Evolutionary conservation across 2,329 filamentous ascomycete species (phyloP).

Genomic region (Sporothrix globosa): DNA sequence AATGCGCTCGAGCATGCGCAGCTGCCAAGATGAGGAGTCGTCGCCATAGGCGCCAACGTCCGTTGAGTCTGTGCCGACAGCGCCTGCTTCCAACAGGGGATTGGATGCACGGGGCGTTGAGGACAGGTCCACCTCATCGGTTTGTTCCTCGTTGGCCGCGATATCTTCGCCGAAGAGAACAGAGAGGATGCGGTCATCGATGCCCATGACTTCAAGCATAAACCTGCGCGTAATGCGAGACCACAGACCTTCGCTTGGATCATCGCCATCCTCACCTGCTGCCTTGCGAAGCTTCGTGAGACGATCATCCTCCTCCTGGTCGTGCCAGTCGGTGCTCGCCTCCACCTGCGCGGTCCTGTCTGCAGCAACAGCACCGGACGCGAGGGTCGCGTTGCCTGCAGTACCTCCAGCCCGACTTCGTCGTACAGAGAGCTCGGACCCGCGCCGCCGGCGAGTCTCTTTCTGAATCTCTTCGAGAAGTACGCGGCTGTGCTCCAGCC

Average conservation of each 20-base stretch:
- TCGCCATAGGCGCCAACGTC: constrained; percentile 43
- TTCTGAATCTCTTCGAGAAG: constrained; percentile 86
- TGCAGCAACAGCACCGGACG: neutral
- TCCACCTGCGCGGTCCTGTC: constrained; percentile 18
- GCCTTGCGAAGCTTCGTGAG: neutral
- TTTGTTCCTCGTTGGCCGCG: constrained; percentile 49
- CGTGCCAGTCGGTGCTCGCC: constrained; percentile 52
- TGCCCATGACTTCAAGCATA: constrained; percentile 85
- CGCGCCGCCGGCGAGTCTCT: constrained; percentile 72
- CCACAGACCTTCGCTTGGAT: constrained; percentile 68
- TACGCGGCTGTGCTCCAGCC: constrained; percentile 83
- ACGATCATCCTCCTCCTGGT: constrained; percentile 51
- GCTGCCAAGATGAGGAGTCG: constrained; percentile 63
- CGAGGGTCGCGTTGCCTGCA: neutral
- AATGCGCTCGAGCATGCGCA: constrained; percentile 78
- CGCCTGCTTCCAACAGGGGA: constrained; percentile 35
- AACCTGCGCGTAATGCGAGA: constrained; percentile 81
- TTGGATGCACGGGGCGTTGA: constrained; percentile 52
- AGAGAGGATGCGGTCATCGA: constrained; percentile 82
- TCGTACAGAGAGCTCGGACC: constrained; percentile 58
- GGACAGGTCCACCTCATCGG: constrained; percentile 43
- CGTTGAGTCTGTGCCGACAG: constrained; percentile 38
- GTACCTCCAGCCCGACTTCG: neutral
- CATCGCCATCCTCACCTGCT: constrained; percentile 41
- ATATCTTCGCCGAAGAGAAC: constrained; percentile 85